These are phyloP conservation scores for Diaporthe ampelina DNA, from an alignment of 2,329 filamentous ascomycete genomes.

Conservation along the genomic window DNA sequence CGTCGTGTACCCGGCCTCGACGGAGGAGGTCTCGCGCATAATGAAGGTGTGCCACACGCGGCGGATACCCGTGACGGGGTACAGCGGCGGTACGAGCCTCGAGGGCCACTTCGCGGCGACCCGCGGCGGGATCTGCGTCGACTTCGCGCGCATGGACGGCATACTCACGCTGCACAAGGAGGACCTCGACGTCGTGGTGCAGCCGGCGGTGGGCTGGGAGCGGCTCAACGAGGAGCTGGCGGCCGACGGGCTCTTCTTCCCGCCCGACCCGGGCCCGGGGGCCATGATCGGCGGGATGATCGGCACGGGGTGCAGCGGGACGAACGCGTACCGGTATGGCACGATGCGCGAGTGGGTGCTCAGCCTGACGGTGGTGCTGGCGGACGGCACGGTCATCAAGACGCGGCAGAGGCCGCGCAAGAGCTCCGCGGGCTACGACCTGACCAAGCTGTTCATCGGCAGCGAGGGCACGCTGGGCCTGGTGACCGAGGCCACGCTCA, in stretches of 20 bases:
- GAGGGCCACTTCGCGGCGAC: slow-evolving; percentile 92
- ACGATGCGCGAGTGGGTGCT: slow-evolving; percentile 93
- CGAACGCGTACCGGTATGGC: slow-evolving; percentile 86
- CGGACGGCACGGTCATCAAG: slow-evolving; percentile 89
- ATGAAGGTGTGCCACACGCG: slow-evolving; percentile 90
- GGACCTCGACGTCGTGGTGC: slow-evolving; percentile 81
- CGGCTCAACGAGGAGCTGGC: slow-evolving; percentile 78
- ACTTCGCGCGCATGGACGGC: slow-evolving; percentile 88
- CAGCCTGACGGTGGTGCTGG: slow-evolving; percentile 83
- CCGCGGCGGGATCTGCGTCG: slow-evolving; percentile 85
- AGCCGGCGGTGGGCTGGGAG: slow-evolving; percentile 85
- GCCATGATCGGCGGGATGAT: slow-evolving; percentile 89
- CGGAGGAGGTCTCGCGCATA: slow-evolving; percentile 86
- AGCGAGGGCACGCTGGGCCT: slow-evolving; percentile 93
- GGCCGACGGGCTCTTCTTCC: slow-evolving; percentile 82
- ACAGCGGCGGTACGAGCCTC: slow-evolving; percentile 88
- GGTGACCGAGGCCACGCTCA: slow-evolving; percentile 91
- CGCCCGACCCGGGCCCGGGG: slow-evolving; percentile 85
- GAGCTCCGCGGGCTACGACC: slow-evolving; percentile 91
- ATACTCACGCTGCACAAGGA: slow-evolving; percentile 83
- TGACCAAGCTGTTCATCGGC: slow-evolving; percentile 90
- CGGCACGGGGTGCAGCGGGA: slow-evolving; percentile 76
- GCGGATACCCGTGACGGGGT: slow-evolving; percentile 87
- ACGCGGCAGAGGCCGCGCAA: slow-evolving; percentile 70
- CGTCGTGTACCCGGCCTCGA: slow-evolving; percentile 61